Conservation (phyloP, 208 protist genomes). For the Trypanosomatidae sp. region DNA sequence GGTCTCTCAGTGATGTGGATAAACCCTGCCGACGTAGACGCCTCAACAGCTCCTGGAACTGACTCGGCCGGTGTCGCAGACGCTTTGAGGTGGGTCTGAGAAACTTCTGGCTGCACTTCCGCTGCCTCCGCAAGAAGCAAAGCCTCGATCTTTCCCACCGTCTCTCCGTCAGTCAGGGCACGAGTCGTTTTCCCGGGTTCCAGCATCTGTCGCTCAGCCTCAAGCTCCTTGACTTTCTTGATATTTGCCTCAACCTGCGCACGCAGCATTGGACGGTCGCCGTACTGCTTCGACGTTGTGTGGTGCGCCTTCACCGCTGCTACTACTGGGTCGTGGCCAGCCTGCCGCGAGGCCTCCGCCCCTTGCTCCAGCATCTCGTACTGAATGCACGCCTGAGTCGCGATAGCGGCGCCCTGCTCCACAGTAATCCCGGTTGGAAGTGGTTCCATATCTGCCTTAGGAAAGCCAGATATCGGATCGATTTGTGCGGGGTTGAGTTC, state of each 20-base stretch:
- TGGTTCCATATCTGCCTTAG: constrained; percentile 70
- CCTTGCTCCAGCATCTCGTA: constrained; percentile 81
- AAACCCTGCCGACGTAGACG: constrained; percentile 28
- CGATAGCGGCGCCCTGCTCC: constrained; percentile 79
- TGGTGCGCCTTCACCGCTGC: constrained; percentile 65
- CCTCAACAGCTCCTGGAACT: not conserved
- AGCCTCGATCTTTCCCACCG: constrained; percentile 30
- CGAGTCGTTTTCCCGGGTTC: constrained; percentile 9
- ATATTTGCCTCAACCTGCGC: constrained; percentile 76
- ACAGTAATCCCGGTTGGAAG: constrained; percentile 83
- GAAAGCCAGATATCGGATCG: constrained; percentile 81
- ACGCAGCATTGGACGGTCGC: constrained; percentile 60
- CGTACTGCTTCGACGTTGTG: constrained; percentile 59
- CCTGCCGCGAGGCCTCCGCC: constrained; percentile 54
- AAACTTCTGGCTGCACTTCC: not conserved
- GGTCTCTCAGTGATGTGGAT: constrained; percentile 66
- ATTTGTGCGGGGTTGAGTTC: constrained; percentile 33
- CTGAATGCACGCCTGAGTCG: constrained; percentile 70
- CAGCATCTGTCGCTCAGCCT: constrained; percentile 33
- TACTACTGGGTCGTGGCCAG: constrained; percentile 56
- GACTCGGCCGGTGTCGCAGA: not conserved
- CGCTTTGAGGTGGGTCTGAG: not conserved
- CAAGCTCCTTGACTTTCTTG: constrained; percentile 51
- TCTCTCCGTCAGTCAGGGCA: constrained; percentile 14
- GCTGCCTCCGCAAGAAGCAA: constrained; percentile 10